phyloP scores from a whole-genome alignment of 441 rosid genomes.

The Croton laevigatus region DNA sequence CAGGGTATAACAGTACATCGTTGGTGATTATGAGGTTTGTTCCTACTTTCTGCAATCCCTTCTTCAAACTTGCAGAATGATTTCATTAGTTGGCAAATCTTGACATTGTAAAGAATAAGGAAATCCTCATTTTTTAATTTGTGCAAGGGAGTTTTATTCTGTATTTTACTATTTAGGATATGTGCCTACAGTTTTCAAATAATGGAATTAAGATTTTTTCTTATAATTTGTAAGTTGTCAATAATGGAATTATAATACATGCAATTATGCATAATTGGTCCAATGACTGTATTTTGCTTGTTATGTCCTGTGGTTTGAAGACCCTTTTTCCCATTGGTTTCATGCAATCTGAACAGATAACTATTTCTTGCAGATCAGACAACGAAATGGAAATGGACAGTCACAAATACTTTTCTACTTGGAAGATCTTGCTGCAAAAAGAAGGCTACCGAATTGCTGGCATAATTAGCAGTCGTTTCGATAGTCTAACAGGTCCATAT shows the following conservation, averaged over 20 bases:
- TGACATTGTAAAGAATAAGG: not conserved
- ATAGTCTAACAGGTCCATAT: constrained; percentile 48
- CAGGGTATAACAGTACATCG: constrained; percentile 61
- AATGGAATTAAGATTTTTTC: not conserved
- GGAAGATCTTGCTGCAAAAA: constrained; percentile 31
- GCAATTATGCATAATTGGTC: not conserved
- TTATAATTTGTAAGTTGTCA: not conserved
- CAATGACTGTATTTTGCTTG: not conserved
- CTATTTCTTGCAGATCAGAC: constrained; percentile 41
- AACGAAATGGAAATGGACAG: constrained; percentile 39
- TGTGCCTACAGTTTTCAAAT: not conserved
- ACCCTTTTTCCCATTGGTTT: not conserved
- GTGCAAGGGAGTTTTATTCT: not conserved
- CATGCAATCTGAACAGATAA: not conserved
- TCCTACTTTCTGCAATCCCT: constrained; percentile 1
- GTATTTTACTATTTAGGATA: not conserved
- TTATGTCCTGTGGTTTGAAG: not conserved
- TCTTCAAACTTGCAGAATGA: not conserved
- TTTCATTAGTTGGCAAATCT: not conserved
- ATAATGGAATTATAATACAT: not conserved
- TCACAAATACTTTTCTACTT: constrained; percentile 37
- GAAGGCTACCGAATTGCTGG: constrained; percentile 42
- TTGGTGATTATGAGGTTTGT: constrained; percentile 66
- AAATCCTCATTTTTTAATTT: not conserved
- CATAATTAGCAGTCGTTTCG: constrained; percentile 62